These are phyloP conservation scores for Usnea hakonensis DNA, from an alignment of 495 filamentous ascomycete genomes.

Conservation along the genomic window DNA sequence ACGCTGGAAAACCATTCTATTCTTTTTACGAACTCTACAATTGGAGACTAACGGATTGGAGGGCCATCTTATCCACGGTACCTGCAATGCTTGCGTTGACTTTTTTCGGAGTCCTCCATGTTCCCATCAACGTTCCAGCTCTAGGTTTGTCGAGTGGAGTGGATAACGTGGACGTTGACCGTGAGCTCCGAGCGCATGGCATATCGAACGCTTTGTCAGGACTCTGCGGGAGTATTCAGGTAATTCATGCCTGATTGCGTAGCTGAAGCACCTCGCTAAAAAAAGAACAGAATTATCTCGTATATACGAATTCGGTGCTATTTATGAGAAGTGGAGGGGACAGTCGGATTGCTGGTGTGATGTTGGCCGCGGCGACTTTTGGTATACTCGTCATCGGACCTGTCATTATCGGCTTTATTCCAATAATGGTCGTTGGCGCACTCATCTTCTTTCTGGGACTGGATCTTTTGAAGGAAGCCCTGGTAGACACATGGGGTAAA, in stretches of 20 bases:
- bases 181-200: slow-evolving; percentile 88
- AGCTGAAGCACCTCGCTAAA: slow-evolving; percentile 3
- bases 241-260: slow-evolving; percentile 24
- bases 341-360: slow-evolving; percentile 75
- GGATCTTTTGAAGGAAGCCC: slow-evolving; percentile 77
- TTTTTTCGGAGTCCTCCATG: slow-evolving; percentile 94
- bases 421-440: slow-evolving; percentile 91
- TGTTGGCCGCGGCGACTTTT: slow-evolving; percentile 73
- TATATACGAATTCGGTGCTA: slow-evolving; percentile 92
- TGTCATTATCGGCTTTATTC: slow-evolving; percentile 82
- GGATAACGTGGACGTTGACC: slow-evolving; percentile 82
- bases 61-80: slow-evolving; percentile 67
- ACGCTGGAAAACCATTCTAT: slow-evolving; percentile 83
- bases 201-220: slow-evolving; percentile 89
- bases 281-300: slow-evolving; percentile 65
- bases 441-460: slow-evolving; percentile 92
- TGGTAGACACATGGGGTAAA: slow-evolving; percentile 82
- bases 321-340: slow-evolving; percentile 88
- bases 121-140: slow-evolving; percentile 95
- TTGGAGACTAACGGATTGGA: slow-evolving; percentile 68
- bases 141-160: slow-evolving; percentile 81
- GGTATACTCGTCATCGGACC: slow-evolving; percentile 80
- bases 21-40: slow-evolving; percentile 88
- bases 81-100: slow-evolving; percentile 96
- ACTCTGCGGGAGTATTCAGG: slow-evolving; percentile 77